Evolutionary conservation across 805 yeast species (phyloP).

Genomic region (Wickerhamiella hasegawae): DNA sequence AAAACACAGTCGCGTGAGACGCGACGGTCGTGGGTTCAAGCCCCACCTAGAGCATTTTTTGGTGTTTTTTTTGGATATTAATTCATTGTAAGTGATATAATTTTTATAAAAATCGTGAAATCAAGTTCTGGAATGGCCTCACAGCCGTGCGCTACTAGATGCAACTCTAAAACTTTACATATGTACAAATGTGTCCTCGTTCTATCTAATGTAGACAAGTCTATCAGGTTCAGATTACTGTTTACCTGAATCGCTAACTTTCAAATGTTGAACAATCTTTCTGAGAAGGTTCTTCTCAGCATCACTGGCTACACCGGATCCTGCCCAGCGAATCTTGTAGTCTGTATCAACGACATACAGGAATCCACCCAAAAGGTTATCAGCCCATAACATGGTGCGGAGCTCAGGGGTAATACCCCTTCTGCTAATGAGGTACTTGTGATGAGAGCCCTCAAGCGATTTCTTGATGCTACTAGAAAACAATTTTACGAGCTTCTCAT

Average conservation of each 20-base stretch:
- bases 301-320: constrained; percentile 64
- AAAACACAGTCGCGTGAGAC: constrained; percentile 7
- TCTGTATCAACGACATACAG: constrained; percentile 60
- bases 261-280: constrained; percentile 32
- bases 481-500: constrained; percentile 45
- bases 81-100: too few species aligned
- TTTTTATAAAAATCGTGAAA: too few species aligned
- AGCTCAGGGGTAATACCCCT: constrained; percentile 39
- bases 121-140: too few species aligned
- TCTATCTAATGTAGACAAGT: too few species aligned
- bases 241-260: background rate
- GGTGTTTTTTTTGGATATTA: too few species aligned
- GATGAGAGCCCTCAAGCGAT: constrained; percentile 34
- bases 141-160: too few species aligned
- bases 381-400: constrained; percentile 44
- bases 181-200: too few species aligned
- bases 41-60: constrained; percentile 10
- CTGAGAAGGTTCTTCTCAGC: constrained; percentile 46
- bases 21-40: constrained; percentile 11
- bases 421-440: constrained; percentile 48
- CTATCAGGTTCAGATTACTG: background rate
- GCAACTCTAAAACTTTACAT: too few species aligned
- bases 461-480: constrained; percentile 32
- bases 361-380: constrained; percentile 71
- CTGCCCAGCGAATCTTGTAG: constrained; percentile 78